phyloP scores from a whole-genome alignment of 2,329 filamentous ascomycete genomes.

The Pezizomycotina sp. region DNA sequence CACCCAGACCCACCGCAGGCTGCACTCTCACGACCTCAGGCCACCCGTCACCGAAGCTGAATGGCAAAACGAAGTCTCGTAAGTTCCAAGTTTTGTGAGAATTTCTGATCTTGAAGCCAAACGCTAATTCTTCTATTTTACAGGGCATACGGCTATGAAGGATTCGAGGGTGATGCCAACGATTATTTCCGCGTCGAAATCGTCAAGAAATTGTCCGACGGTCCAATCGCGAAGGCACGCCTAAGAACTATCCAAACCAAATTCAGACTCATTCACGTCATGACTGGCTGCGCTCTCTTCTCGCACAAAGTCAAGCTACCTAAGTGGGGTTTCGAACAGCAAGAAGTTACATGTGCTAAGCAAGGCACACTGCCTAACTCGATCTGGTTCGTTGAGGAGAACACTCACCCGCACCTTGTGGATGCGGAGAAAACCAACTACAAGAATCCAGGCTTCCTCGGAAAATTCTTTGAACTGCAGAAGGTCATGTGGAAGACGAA shows the following conservation, averaged over 20 bases:
- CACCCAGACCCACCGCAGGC: constrained; percentile 61
- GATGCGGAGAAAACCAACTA: constrained; percentile 92
- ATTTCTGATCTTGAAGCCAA: neutral
- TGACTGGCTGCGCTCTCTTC: constrained; percentile 92
- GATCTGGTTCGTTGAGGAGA: constrained; percentile 89
- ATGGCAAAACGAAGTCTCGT: constrained; percentile 86
- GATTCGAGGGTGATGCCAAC: constrained; percentile 92
- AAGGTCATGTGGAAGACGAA: constrained; percentile 99
- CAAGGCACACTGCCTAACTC: constrained; percentile 89
- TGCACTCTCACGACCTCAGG: constrained; percentile 92
- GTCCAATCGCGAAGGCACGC: constrained; percentile 61
- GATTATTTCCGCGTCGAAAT: constrained; percentile 93
- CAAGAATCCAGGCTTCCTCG: constrained; percentile 80
- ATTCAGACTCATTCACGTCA: constrained; percentile 85
- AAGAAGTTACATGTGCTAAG: constrained; percentile 94
- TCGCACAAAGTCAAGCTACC: constrained; percentile 98
- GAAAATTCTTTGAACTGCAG: constrained; percentile 94
- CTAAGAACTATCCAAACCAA: constrained; percentile 90
- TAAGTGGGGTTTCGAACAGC: constrained; percentile 94
- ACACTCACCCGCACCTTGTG: constrained; percentile 59
- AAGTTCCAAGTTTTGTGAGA: neutral
- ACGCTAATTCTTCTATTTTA: constrained; percentile 1
- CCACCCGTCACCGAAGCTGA: constrained; percentile 72
- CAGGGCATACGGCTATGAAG: constrained; percentile 79
- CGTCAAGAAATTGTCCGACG: constrained; percentile 71